Conservation (phyloP, 176 grass and related monocot genomes). For the Oryza rufipogon region DNA sequence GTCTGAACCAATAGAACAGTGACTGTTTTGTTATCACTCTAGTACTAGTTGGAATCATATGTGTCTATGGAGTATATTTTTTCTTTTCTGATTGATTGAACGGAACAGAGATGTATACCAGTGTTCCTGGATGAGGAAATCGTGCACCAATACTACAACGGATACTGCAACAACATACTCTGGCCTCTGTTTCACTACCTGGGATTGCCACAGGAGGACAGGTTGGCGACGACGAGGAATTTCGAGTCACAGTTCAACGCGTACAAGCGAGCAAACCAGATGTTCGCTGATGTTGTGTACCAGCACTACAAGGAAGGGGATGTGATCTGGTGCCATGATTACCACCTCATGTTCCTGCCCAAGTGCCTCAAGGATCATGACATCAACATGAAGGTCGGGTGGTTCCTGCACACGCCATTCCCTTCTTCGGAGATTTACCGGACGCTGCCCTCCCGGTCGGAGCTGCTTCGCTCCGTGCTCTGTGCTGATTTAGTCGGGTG, state of each 20-base stretch:
- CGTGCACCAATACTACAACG: slow-evolving; percentile 98
- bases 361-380: slow-evolving; percentile 95
- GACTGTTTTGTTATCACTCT: not conserved
- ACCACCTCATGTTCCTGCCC: slow-evolving; percentile 98
- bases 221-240: slow-evolving; percentile 92
- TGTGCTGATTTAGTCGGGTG: slow-evolving; percentile 99
- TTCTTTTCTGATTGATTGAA: slow-evolving; percentile 26
- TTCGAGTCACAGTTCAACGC: slow-evolving; percentile 95
- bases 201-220: slow-evolving; percentile 94
- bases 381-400: slow-evolving; percentile 98
- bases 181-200: slow-evolving; percentile 99
- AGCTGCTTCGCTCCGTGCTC: slow-evolving; percentile 90
- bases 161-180: slow-evolving; percentile 99
- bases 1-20: slow-evolving; percentile 59
- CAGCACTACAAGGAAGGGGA: slow-evolving; percentile 97
- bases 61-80: no score
- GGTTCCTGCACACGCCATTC: slow-evolving; percentile 99
- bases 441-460: slow-evolving; percentile 86
- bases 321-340: slow-evolving; percentile 99
- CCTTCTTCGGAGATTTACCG: slow-evolving; percentile 97
- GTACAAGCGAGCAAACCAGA: slow-evolving; percentile 97
- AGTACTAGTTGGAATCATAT: slow-evolving; percentile 20
- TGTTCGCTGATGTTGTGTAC: slow-evolving; percentile 99
- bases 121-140: slow-evolving; percentile 99
- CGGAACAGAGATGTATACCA: slow-evolving; percentile 91